Evolutionary conservation across 371 early-diverging fungal genomes (phyloP), one percentile per base, ranked within the genome.

Genomic region (Mortierella sp.): DNA sequence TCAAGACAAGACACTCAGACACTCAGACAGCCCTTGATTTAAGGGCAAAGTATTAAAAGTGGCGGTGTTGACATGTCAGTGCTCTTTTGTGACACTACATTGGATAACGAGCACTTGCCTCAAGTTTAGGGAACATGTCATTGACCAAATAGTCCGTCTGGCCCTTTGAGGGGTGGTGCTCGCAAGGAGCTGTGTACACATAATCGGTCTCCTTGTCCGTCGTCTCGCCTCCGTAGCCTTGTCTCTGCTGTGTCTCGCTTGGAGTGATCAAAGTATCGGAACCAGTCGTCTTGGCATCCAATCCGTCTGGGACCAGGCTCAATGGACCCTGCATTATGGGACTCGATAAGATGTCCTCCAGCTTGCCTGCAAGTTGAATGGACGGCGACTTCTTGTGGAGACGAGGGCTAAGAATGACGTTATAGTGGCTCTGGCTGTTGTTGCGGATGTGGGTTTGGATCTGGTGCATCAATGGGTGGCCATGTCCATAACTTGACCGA

Each of bases 171-270:
- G 79, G 79, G 56, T 79, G 72, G 28, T 72, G 79, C 62, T 79
- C 79, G 53, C 79, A 79, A 19, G 79, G 79, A 28, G 79, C 79
- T 17, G 72, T 71, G 49, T 79, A 79, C 8, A 79, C 72, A 51
- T 79, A 79, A 46, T 72, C 73, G 14, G 75, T 15, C 37, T 34
- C 37, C 37, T 34, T 34, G 11, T 34, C 37, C 37, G 37, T n/a
- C n/a, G n/a, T 34, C 14, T 34, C 37, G 37, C 37, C 14, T 34
- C 37, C 37, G 37, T 14, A 34, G 37, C 37, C 14, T 30, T 27
- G 31, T n/a, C 56, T n/a, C 49, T 26, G 28, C 43, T 49, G 6
- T 17, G 27, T 27, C n/a, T 55, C 50, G 60, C 44, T 30, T 49
- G 27, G 37, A 26, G 39, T 32, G 44, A 11, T 17, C 28, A 32